These are phyloP conservation scores for Epichloe typhina DNA, from an alignment of 2,329 filamentous ascomycete genomes.

Conservation along the genomic window DNA sequence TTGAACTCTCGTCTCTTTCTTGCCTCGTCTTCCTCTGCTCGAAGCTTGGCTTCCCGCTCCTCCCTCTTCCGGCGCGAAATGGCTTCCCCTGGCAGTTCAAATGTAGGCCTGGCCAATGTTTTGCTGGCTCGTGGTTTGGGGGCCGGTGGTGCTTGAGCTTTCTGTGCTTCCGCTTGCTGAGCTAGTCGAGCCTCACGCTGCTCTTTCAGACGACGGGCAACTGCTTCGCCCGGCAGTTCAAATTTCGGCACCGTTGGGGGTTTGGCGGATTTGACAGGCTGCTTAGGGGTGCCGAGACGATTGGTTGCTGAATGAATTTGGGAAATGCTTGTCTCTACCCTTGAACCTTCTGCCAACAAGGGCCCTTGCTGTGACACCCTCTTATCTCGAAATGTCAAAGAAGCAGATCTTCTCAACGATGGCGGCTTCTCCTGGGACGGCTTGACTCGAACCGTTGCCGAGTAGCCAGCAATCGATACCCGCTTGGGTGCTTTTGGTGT, in stretches of 20 bases:
- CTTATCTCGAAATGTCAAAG: conserved; percentile 23
- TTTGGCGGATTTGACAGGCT: conserved; percentile 38
- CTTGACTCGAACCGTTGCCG: conserved; percentile 30
- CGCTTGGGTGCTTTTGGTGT: conserved; percentile 12
- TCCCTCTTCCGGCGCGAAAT: conserved; percentile 43
- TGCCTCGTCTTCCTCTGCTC: conserved; percentile 46
- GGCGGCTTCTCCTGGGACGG: conserved; percentile 22
- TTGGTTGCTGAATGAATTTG: conserved; percentile 10
- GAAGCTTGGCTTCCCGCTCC: conserved; percentile 40
- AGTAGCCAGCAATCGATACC: conserved; percentile 18
- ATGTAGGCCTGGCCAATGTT: conserved; percentile 38
- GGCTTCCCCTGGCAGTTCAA: conserved; percentile 53
- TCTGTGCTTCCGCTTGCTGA: conserved; percentile 21
- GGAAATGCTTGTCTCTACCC: conserved; percentile 7
- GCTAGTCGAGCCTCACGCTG: conserved; percentile 41
- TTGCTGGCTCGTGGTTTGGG: conserved; percentile 37
- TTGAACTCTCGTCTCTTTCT: conserved; percentile 50
- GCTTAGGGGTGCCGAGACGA: conserved; percentile 23
- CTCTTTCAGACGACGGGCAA: conserved; percentile 43
- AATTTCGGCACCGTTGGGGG: conserved; percentile 41
- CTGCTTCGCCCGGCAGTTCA: conserved; percentile 49
- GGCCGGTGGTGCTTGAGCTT: conserved; percentile 21
- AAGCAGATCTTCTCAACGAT: conserved; percentile 29
- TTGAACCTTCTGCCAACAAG: conserved; percentile 5
- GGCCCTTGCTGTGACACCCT: conserved; percentile 9